phyloP scores from a whole-genome alignment of 768 basidiomycete species.

The Termitomyces sp. region DNA sequence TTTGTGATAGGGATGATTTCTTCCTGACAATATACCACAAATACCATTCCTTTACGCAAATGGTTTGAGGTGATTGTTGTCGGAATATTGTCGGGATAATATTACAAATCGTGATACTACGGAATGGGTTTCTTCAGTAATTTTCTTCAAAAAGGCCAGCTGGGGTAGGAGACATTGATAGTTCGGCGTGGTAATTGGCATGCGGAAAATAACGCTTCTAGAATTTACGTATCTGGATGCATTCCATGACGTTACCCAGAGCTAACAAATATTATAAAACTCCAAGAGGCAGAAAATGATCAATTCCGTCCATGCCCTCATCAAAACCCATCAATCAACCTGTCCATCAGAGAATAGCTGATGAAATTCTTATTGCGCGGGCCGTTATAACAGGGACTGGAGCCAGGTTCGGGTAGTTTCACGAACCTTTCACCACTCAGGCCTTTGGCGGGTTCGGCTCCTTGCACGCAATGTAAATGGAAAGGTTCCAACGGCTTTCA shows the following conservation, averaged over 20 bases:
- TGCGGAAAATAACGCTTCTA: not conserved
- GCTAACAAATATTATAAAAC: not conserved
- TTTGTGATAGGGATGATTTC: no score
- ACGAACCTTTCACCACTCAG: constrained; percentile 12
- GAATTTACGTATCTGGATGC: not conserved
- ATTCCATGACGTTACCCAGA: no score
- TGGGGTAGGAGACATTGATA: not conserved
- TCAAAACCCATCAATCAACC: not conserved
- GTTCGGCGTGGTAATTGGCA: not conserved
- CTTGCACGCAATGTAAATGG: constrained; percentile 10
- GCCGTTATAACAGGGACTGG: constrained; percentile 13
- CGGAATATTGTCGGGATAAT: no score
- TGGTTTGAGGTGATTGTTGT: no score
- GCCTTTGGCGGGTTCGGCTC: constrained; percentile 13
- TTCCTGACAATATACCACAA: no score
- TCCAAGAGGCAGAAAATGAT: not conserved
- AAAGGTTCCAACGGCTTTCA: constrained; percentile 1
- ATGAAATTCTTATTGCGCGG: not conserved
- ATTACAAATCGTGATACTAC: no score
- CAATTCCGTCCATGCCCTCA: not conserved
- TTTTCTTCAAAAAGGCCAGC: no score
- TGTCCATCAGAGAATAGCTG: not conserved
- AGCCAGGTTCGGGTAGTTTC: constrained; percentile 10
- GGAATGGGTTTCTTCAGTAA: no score
- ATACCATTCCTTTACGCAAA: no score